Evolutionary conservation across 352 stramenopile genomes (phyloP).

Genomic region (Phytopythium litorale): DNA sequence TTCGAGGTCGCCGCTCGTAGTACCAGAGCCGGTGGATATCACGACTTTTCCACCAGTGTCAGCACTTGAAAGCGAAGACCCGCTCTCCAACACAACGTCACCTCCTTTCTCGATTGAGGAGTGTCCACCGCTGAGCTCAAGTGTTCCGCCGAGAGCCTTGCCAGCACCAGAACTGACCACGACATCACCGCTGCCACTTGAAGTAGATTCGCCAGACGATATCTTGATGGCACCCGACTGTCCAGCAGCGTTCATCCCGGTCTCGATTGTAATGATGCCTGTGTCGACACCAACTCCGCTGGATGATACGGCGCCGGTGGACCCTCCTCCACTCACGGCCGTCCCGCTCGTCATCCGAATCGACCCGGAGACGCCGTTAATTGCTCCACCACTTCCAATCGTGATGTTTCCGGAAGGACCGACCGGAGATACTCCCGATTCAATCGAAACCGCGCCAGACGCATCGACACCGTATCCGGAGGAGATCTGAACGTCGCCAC

Average conservation of each 20-base stretch:
- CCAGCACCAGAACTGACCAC: constrained; percentile 19
- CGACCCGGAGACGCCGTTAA: constrained; percentile 20
- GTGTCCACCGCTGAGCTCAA: constrained; percentile 21
- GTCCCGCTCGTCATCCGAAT: constrained; percentile 23
- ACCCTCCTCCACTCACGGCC: constrained; percentile 6
- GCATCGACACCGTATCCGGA: constrained; percentile 19
- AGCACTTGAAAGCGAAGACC: constrained; percentile 13
- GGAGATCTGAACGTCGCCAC: constrained; percentile 24
- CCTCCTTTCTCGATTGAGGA: constrained; percentile 15
- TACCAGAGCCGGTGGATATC: constrained; percentile 1
- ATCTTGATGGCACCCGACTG: constrained; percentile 22
- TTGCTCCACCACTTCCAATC: constrained; percentile 20
- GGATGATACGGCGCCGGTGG: constrained; percentile 15
- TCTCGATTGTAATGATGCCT: constrained; percentile 20
- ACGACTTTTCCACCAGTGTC: constrained; percentile 11
- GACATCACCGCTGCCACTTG: constrained; percentile 19
- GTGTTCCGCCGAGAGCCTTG: constrained; percentile 13
- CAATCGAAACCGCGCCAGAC: constrained; percentile 21
- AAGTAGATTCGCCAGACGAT: constrained; percentile 20
- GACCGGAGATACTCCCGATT: constrained; percentile 20
- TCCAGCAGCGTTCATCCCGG: constrained; percentile 11
- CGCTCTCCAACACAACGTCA: constrained; percentile 15
- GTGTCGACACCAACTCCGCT: constrained; percentile 22
- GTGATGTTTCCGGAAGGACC: constrained; percentile 25
- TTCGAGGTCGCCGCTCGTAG: constrained; percentile 4